Evolutionary conservation across 2,329 filamentous ascomycete species (phyloP), one percentile per base, ranked within the genome.

Genomic region (Talaromyces pinophilus): DNA sequence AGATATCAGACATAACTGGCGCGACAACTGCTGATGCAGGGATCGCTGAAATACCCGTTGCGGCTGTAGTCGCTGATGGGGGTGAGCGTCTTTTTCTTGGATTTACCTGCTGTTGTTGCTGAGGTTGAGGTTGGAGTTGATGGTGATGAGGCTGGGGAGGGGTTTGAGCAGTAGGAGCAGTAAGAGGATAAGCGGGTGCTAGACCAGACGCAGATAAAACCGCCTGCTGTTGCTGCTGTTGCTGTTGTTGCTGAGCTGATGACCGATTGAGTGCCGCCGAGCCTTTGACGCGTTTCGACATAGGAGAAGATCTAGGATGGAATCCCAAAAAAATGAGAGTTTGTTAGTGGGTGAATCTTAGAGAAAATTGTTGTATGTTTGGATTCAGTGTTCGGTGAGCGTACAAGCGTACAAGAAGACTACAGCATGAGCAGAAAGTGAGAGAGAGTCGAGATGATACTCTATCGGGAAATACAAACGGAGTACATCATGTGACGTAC

Each of bases 41-140:
- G 73, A 80, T 79, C 72, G 79, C 71, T 70, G 76, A 64, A 68
- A 80, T 71, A 42, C 76, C 67, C 62, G 76, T 15, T 33, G 40
- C 71, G 69, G 76, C 67, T 64, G 76, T 54, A 15, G 50, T 71
- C 68, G 74, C 62, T 64, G 76, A 75, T 42, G 76, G 79, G 30
- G 79, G 81, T 67, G 79, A 74, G 67, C 78, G 78, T 66, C 80
- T 78, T 76, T 82, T 83, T 67, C 80, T 79, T 44, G 81, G 77
- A 69, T 80, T 81, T 62, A 73, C 70, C 57, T 60, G 57, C 35
- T 59, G 52, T n/a, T 57, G 54, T 22, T 62, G 61, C 22, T 63
- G 61, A 11, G 48, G 25, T 22, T 30, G 62, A 15, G 60, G 44
- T 35, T 60, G 57, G 5, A 30, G 57, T 22, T 42, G 57, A 46